Evolutionary conservation across 2,329 filamentous ascomycete species (phyloP), one percentile per base, ranked within the genome.

Genomic region (Coniochaeta sp.): DNA sequence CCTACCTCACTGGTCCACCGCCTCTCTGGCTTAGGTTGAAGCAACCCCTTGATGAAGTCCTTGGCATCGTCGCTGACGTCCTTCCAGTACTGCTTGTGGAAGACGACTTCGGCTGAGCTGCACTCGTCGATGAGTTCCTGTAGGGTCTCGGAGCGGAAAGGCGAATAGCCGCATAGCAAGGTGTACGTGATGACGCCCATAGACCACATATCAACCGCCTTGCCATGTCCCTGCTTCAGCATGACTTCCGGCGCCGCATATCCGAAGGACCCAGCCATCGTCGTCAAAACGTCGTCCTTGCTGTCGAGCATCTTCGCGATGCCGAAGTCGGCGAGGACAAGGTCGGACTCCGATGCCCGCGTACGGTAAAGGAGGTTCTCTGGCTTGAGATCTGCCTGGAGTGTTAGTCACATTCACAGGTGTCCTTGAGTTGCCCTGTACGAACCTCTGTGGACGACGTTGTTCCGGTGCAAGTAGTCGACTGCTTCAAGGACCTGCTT

Each of bases 121-220:
- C 91, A 97, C 72, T 99, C 94, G 57, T 96, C 89, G 59, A 99
- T 95, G 58, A 99, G 78, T 63, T 97, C 94, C 58, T 87, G 81
- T 48, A 99, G 77, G 63, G 89, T 96, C 74, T 99, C 94, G 56
- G 91, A 94, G 60, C 94, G 86, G 81, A 99, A 99, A 18, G 94
- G 94, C 42, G 92, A 96, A 75, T 99, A 99, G 60, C 94, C 94
- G 67, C 95, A 99, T 49, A 99, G 87, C 26, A 99, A 79, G 14
- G 94, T 99, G 72, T 99, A 99, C 38, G 94, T 97, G 64, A 99
- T 99, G 63, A 99, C 94, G 56, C 94, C 94, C 71, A 99, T 81
- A 3, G 94, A 97, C 94, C 94, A 99, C 89, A 99, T 96, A 67
- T 99, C 94, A 30, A 97, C 94, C 4, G 94, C 90, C 71, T 97